These are phyloP conservation scores for Leccinum angustisporum DNA, from an alignment of 1,284 basidiomycete genomes.

Conservation along the genomic window DNA sequence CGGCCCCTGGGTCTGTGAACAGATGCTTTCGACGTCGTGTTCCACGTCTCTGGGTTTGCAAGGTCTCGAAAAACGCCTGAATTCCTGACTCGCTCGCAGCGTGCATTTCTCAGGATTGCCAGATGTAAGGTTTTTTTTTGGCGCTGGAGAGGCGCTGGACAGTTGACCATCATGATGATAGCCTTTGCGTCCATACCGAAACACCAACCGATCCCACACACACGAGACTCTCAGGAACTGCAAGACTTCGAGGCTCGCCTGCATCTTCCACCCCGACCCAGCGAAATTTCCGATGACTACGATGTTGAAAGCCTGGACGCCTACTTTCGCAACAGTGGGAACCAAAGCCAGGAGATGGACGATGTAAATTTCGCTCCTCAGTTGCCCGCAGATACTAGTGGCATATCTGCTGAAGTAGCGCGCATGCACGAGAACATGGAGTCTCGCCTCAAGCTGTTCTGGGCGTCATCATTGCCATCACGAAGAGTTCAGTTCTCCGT, in stretches of 20 bases:
- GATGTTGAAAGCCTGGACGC: slow-evolving; percentile 44
- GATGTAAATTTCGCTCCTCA: slow-evolving; percentile 20
- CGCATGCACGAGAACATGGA: slow-evolving; percentile 74
- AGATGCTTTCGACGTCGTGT: slow-evolving; percentile 64
- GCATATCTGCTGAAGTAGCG: slow-evolving; percentile 40
- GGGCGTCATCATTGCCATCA: slow-evolving; percentile 65
- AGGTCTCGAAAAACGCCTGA: slow-evolving; percentile 61
- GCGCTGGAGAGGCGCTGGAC: neutral
- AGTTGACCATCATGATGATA: slow-evolving; percentile 29
- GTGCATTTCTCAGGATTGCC: slow-evolving; percentile 73
- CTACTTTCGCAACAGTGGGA: slow-evolving; percentile 24
- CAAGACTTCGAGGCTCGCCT: slow-evolving; percentile 44
- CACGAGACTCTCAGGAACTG: slow-evolving; percentile 28
- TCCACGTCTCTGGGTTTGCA: slow-evolving; percentile 77
- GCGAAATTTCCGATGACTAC: slow-evolving; percentile 59
- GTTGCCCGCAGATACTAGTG: slow-evolving; percentile 7
- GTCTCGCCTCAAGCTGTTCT: slow-evolving; percentile 73
- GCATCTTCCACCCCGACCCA: slow-evolving; percentile 57
- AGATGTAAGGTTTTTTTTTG: slow-evolving; percentile 54
- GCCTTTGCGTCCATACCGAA: slow-evolving; percentile 67
- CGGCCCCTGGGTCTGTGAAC: neutral
- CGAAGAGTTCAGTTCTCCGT: slow-evolving; percentile 59
- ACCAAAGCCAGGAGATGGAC: slow-evolving; percentile 22
- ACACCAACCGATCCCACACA: slow-evolving; percentile 25
- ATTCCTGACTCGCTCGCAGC: slow-evolving; percentile 68